Percentiles rank a stretch among this genome's conserved stretches.
Conservation (phyloP, 768 basidiomycete species). For the Punctularia strigosozonata region DNA sequence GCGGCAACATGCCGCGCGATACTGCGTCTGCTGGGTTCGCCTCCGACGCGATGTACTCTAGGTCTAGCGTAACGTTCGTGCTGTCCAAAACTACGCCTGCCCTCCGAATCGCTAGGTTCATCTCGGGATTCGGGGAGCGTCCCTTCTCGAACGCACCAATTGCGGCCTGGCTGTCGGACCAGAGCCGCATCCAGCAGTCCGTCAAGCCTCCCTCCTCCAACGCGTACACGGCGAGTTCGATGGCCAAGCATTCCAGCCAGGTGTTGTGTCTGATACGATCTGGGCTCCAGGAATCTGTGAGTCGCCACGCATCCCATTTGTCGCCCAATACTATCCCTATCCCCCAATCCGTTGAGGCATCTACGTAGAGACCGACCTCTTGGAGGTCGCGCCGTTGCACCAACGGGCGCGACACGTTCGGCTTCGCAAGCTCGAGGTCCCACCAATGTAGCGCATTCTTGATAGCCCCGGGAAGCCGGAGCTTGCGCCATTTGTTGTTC, state of each 20-base stretch:
- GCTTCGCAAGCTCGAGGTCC: constrained; percentile 2
- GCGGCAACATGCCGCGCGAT: constrained; percentile 18
- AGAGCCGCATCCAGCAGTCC: constrained; percentile 5
- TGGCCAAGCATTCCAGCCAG: constrained; percentile 5
- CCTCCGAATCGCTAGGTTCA: constrained; percentile 18
- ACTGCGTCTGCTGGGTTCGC: constrained; percentile 21
- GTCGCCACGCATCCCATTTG: constrained; percentile 14
- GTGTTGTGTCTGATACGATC: constrained; percentile 8
- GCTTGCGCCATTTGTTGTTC: too few species aligned
- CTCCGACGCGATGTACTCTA: constrained; percentile 15
- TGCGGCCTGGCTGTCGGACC: constrained; percentile 20
- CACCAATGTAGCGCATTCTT: constrained; percentile 12
- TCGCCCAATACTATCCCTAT: constrained; percentile 10
- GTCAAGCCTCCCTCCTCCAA: constrained; percentile 12
- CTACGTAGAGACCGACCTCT: constrained; percentile 5
- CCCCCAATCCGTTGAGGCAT: constrained; percentile 10
- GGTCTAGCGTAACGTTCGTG: constrained; percentile 10
- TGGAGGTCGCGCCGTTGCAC: too few species aligned
- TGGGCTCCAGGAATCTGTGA: constrained; percentile 7
- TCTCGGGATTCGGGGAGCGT: constrained; percentile 16
- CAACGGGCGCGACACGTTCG: not conserved
- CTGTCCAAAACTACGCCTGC: constrained; percentile 5
- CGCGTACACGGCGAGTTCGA: constrained; percentile 2
- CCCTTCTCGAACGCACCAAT: constrained; percentile 22
- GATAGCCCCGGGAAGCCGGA: not conserved